Base-by-base conservation (phyloP, 2,329 filamentous ascomycete species). In the Cercospora sojina region DNA sequence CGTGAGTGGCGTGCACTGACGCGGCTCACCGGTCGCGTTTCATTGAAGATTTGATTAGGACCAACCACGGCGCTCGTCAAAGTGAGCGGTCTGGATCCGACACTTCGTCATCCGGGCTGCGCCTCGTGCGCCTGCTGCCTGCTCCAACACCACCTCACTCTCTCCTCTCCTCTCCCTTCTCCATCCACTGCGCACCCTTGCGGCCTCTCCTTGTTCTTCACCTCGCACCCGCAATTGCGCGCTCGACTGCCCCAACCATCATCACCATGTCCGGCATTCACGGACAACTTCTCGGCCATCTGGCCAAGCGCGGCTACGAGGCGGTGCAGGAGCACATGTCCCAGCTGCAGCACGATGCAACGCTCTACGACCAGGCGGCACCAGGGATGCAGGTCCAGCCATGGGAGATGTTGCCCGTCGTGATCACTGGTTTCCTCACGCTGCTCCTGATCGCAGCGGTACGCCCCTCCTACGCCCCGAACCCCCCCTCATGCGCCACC, bases 381-480 rank as follows among this genome's bases (percentile, higher is more conserved):
- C 68, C 69, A 12, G 65, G 68, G 20, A 68, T 71, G 66, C 72
- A 74, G 55, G 61, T 76, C 49, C 64, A 73, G 51, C 67, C 69
- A 12, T 64, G 61, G 61, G 73, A 77, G 64, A 70, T 75, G 59
- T 56, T 76, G 35, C 74, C 74, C 3, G 63, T 76, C 68, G 67
- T 74, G 35, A 67, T 78, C 59, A 81, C 79, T 56, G 75, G 75
- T 60, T 59, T 80, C 58, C 57, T 77, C 64, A 73, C 83, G 76
- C 63, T 82, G 74, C 51, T 85, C 73, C 66, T 79, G 65, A 65
- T 82, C 51, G 75, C 75, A 68, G 77, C 81, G 59, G 80, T 82
- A 75, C 63, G 79, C 74, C n/a, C n/a, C 5, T 18, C n/a, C 5
- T 18, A 62, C 10, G 29, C 10, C 32, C 16, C 16, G 49, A 63